These are phyloP conservation scores for Pythium plurisporium DNA, from an alignment of 352 stramenopile species.

Conservation along the genomic window DNA sequence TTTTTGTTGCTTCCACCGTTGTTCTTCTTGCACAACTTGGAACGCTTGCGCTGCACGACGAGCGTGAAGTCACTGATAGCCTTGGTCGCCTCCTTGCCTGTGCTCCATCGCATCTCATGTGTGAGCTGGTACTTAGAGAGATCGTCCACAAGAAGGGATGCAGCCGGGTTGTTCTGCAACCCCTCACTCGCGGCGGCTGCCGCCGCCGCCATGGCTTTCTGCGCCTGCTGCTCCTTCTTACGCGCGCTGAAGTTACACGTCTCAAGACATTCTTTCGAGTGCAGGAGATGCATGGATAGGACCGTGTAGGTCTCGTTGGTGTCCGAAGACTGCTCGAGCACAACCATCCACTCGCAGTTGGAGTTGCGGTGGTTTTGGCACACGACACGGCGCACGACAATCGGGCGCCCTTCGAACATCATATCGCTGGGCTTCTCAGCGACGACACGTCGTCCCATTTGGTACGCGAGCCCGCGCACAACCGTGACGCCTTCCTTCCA, in stretches of 20 bases:
- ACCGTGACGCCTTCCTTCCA: conserved; percentile 61
- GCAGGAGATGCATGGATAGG: conserved; percentile 47
- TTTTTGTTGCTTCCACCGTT: conserved; percentile 85
- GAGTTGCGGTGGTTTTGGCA: conserved; percentile 77
- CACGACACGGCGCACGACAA: conserved; percentile 47
- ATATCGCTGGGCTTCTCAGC: conserved; percentile 47
- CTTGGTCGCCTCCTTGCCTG: conserved; percentile 72
- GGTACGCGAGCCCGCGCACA: conserved; percentile 44
- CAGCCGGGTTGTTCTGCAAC: conserved; percentile 20
- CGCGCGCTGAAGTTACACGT: conserved; percentile 72
- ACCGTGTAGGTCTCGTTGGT: conserved; percentile 44
- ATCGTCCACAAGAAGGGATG: conserved; percentile 52
- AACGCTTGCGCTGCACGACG: conserved; percentile 74
- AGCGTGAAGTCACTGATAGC: conserved; percentile 73
- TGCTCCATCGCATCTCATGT: conserved; percentile 78
- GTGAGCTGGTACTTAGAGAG: conserved; percentile 64
- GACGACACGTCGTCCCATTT: conserved; percentile 53
- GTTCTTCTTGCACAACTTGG: conserved; percentile 76
- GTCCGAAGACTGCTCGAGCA: conserved; percentile 43
- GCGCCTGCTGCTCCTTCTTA: conserved; percentile 37
- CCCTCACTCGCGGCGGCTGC: conserved; percentile 7
- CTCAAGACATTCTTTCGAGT: conserved; percentile 73
- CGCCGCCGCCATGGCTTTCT: conserved; percentile 9
- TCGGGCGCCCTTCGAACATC: conserved; percentile 34
- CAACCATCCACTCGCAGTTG: conserved; percentile 60